Evolutionary conservation across 257 asterid genomes (phyloP).

Genomic region (Lantana camara): DNA sequence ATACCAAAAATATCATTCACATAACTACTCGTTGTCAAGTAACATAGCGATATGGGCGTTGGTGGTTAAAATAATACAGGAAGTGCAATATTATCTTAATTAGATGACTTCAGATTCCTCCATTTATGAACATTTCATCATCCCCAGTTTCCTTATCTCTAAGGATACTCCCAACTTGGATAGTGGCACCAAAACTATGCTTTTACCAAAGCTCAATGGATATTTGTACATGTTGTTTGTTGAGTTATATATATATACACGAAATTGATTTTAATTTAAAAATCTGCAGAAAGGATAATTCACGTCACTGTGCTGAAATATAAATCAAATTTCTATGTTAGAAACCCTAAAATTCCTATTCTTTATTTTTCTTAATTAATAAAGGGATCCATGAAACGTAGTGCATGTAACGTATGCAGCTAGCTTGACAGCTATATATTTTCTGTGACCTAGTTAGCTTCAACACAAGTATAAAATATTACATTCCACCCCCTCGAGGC

Average conservation of each 20-base stretch:
- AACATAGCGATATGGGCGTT: background rate
- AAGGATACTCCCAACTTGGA: constrained; percentile 19
- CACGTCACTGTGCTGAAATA: constrained; percentile 9
- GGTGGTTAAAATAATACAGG: background rate
- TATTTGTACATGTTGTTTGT: constrained; percentile 15
- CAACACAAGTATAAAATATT: no score
- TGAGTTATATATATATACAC: background rate
- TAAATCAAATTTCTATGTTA: background rate
- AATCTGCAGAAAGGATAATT: constrained; percentile 19
- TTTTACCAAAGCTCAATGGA: constrained; percentile 29
- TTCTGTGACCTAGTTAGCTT: no score
- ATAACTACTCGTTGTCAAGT: background rate
- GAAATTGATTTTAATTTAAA: constrained; percentile 7
- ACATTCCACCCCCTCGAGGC: no score
- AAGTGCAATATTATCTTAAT: background rate
- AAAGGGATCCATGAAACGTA: background rate
- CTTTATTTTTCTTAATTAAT: background rate
- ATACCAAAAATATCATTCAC: no score
- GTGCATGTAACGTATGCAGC: no score
- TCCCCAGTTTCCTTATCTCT: constrained; percentile 25
- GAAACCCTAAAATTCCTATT: background rate
- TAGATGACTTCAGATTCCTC: constrained; percentile 11
- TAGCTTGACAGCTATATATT: no score
- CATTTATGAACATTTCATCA: background rate
- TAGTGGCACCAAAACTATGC: constrained; percentile 38